Evolutionary conservation across 2,329 filamentous ascomycete genomes (phyloP).

Genomic region (Beauveria sp.): DNA sequence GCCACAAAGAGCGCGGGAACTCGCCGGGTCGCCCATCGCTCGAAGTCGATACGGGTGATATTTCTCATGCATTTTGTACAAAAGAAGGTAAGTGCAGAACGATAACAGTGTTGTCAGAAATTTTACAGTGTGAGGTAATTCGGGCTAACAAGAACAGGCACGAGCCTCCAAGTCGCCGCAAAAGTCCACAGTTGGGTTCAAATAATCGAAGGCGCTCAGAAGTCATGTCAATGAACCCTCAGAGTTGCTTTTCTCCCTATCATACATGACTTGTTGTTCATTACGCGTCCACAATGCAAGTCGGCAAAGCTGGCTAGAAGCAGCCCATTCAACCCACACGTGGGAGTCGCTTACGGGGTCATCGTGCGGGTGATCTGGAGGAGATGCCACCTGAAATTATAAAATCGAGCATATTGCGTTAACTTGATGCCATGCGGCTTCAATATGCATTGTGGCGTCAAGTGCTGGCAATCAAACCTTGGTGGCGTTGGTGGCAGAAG

Average conservation of each 20-base stretch:
- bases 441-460: background rate
- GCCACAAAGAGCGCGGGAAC: constrained; percentile 25
- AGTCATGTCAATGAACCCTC: background rate
- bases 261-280: background rate
- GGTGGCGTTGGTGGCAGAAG: background rate
- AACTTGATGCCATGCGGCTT: background rate
- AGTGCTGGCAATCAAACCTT: background rate
- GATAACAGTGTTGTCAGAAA: background rate
- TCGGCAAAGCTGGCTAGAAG: background rate
- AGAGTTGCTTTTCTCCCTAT: too few relatives aligned
- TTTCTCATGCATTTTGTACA: constrained; percentile 55
- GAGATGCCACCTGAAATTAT: too few relatives aligned
- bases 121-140: background rate
- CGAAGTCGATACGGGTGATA: constrained; percentile 45
- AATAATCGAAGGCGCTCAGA: constrained; percentile 18
- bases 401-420: background rate
- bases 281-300: background rate
- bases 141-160: constrained; percentile 15
- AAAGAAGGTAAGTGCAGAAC: constrained; percentile 25
- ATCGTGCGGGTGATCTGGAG: background rate
- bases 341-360: background rate
- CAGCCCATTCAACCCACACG: background rate
- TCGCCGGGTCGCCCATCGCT: constrained; percentile 36
- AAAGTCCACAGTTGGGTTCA: constrained; percentile 23
- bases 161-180: constrained; percentile 23